Base-by-base conservation (phyloP, 768 basidiomycete species). In the Termitomyces sp. region DNA sequence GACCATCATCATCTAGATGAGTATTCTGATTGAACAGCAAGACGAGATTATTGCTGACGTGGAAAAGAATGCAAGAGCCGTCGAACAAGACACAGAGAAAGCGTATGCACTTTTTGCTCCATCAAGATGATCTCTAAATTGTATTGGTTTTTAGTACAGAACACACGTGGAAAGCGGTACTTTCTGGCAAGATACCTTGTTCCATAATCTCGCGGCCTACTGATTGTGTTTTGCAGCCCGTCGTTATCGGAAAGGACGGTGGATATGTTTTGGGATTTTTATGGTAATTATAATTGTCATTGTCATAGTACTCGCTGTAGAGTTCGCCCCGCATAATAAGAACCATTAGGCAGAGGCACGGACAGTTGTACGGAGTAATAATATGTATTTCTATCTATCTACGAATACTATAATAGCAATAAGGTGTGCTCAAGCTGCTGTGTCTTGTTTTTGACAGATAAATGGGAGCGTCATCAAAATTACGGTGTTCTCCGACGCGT, bases 201-300 rank as follows among this genome's bases (percentile, higher is more conserved):
- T 67, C 66, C 8, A 32, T 16, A 20, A n/a, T 9, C 18, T 2
- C 44, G 26, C 27, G 13, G 34, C 18, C n/a, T 34, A 26, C 50
- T 67, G 24, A 61, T 42, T 37, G 12, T 50, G 10, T 10, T n/a
- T 16, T 14, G 34, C 47, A 72, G 90, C 89, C 0, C 78, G 86
- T 13, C 72, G 78, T 26, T 90, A 91, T 9, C 83, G 94, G 57
- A 85, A 83, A 67, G 92, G 87, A 74, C 85, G 92, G 59, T 92
- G 89, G 89, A 89, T 89, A 74, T 95, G 91, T 72, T 93, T 94
- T 71, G 74, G 80, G 65, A 76, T 90, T 50, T 69, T 79, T 53
- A 59, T 93, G 27, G 59, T 85, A 55, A 71, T 88, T 59, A 61
- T 82, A 53, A 76, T 75, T 53, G 77, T 89, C 61, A 70, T 90